Evolutionary conservation across 495 filamentous ascomycete genomes (phyloP).

Genomic region (Aspergillus ellipticus): DNA sequence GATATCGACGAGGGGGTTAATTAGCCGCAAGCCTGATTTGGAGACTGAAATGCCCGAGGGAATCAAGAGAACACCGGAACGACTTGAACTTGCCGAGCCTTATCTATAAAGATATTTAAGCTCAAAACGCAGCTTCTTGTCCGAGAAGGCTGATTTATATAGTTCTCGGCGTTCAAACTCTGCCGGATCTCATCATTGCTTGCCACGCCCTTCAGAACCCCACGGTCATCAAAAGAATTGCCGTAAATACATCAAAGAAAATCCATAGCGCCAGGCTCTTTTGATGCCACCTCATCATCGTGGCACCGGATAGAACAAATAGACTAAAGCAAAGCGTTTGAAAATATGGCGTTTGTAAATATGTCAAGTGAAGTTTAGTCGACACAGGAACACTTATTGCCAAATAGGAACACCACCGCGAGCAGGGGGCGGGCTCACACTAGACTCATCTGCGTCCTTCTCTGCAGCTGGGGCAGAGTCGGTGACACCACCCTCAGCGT

Average conservation of each 20-base stretch:
- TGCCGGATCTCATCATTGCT: no score
- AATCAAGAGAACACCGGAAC: no score
- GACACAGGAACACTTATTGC: slow-evolving; percentile 28
- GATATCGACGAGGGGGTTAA: slow-evolving; percentile 20
- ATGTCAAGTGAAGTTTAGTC: background rate
- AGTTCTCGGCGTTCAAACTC: no score
- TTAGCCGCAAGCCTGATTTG: background rate
- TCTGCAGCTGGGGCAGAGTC: slow-evolving; percentile 30
- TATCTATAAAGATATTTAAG: no score
- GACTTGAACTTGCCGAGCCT: background rate
- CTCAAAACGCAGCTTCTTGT: no score
- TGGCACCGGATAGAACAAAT: slow-evolving; percentile 15
- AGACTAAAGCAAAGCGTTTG: slow-evolving; percentile 9
- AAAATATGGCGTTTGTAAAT: slow-evolving; percentile 9
- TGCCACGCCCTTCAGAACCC: background rate
- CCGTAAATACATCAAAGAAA: slow-evolving; percentile 15
- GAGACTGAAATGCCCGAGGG: no score
- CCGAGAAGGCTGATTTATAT: no score
- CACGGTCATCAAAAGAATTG: background rate
- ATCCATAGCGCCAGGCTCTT: slow-evolving; percentile 44
- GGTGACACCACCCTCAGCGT: slow-evolving; percentile 42
- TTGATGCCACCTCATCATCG: slow-evolving; percentile 27
- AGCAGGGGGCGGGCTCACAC: slow-evolving; percentile 44
- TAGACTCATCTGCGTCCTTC: slow-evolving; percentile 23
- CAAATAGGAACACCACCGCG: slow-evolving; percentile 64